Conservation (phyloP, 306 rosid species). For the Quercus suber region DNA sequence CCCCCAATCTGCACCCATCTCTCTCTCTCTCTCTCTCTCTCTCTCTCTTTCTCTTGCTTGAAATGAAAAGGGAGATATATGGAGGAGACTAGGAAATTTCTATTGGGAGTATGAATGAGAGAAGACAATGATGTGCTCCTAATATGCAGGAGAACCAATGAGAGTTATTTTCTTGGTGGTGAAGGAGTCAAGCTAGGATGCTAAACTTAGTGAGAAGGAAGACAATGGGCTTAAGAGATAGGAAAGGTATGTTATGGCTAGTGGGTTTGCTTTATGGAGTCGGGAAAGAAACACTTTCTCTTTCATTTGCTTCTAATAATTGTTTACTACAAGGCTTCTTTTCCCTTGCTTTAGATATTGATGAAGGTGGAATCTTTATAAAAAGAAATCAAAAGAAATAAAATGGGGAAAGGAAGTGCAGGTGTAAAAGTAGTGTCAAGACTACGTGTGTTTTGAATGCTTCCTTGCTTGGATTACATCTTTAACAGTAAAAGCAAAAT, state of each 20-base stretch:
- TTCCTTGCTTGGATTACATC: slow-evolving; percentile 4
- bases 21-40: too few species aligned
- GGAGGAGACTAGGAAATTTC: neutral
- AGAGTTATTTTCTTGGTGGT: slow-evolving; percentile 51
- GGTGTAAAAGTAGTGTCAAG: slow-evolving; percentile 29
- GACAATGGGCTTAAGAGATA: slow-evolving; percentile 44
- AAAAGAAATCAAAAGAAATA: slow-evolving; percentile 6
- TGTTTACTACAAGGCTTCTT: slow-evolving; percentile 22
- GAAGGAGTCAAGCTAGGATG: slow-evolving; percentile 69
- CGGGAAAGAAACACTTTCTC: slow-evolving; percentile 25
- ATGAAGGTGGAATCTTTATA: slow-evolving; percentile 37
- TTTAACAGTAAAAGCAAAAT: neutral
- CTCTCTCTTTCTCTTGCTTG: neutral
- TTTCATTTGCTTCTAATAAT: slow-evolving; percentile 34
- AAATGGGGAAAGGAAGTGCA: slow-evolving; percentile 34
- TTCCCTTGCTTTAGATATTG: slow-evolving; percentile 39
- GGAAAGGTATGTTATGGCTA: slow-evolving; percentile 66
- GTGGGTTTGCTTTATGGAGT: slow-evolving; percentile 65
- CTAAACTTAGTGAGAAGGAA: slow-evolving; percentile 68
- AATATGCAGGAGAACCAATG: slow-evolving; percentile 24
- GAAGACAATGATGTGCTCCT: slow-evolving; percentile 9
- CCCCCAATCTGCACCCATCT: slow-evolving; percentile 91
- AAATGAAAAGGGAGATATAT: neutral
- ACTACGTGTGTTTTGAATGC: slow-evolving; percentile 12
- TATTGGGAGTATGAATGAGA: neutral